phyloP scores from a whole-genome alignment of 768 basidiomycete species.

The Tephrocybe sp. region DNA sequence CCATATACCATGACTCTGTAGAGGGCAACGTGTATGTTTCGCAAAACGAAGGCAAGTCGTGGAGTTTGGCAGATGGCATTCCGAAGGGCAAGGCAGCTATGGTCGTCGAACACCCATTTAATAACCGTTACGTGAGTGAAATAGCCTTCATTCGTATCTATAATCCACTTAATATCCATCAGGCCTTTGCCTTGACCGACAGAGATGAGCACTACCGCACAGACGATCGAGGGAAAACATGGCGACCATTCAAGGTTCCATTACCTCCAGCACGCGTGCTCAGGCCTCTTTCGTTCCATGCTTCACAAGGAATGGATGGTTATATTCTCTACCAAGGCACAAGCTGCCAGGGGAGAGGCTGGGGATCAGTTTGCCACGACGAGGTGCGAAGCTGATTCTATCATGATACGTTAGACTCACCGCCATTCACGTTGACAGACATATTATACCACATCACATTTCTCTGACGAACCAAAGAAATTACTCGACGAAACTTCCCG shows the following conservation, averaged over 20 bases:
- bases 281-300: conserved; percentile 84
- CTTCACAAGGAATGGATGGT: conserved; percentile 66
- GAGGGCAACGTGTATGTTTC: conserved; percentile 75
- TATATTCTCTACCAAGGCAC: conserved; percentile 81
- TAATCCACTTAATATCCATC: not conserved
- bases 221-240: conserved; percentile 81
- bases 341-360: conserved; percentile 51
- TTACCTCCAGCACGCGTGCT: conserved; percentile 53
- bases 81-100: conserved; percentile 57
- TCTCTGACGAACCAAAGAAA: conserved; percentile 52
- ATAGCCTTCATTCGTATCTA: not conserved
- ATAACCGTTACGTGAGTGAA: conserved; percentile 64
- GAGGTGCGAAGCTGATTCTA: conserved; percentile 46
- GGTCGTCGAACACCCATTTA: conserved; percentile 85
- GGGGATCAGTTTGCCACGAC: conserved; percentile 63
- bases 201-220: conserved; percentile 84
- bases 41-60: conserved; percentile 80
- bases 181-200: conserved; percentile 88
- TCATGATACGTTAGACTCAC: conserved; percentile 2
- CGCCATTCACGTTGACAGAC: conserved; percentile 47
- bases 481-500: conserved; percentile 70
- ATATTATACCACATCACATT: conserved; percentile 85
- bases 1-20: conserved; percentile 78
- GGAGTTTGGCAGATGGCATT: conserved; percentile 49
- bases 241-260: conserved; percentile 78